Base-by-base conservation (phyloP, 176 grass and related monocot genomes). In the Hsuehochloa calcarea region DNA sequence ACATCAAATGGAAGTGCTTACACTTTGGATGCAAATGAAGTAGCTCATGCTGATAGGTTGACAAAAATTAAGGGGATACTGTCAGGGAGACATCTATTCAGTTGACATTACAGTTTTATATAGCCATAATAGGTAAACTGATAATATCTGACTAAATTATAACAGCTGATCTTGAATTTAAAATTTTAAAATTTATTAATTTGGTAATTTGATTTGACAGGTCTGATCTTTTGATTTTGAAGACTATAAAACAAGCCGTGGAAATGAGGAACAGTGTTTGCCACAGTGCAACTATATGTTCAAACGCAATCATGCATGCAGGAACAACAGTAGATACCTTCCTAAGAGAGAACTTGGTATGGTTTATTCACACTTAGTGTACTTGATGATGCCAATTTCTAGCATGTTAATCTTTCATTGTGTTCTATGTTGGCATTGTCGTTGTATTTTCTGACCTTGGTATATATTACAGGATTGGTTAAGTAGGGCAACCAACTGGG, bases 181-280 rank as follows among this genome's bases (percentile, higher is more conserved):
- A 34, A 34, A 1, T 72, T 67, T 9, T 55, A 16, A 6, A 17
- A 68, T 80, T 22, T 87, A 54, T 79, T 85, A 35, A 75, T 85
- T 78, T 72, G 56, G 73, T 45, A 50, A 74, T 89, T 68, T 87
- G 41, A 70, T 80, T 86, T 14, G 84, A 87, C 80, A 99, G 93
- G 82, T 99, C 97, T 0, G 97, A 99, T 83, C 93, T 99, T 87
- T 89, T 99, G 63, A 99, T 99, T 87, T 77, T 99, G 78, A 99
- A 99, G 76, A 96, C 92, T 23, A 96, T 96, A 89, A 99, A 99
- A 85, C 97, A 99, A 74, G 92, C 93, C 0, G 97, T 99, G 82
- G 97, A 99, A 89, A 99, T 99, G 97, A 94, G 97, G 84, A 99
- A 99, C 77, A 99, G 93, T 82, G 97, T 99, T 67, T 99, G 97